Percentiles rank a stretch among this genome's conserved stretches.
These are phyloP conservation scores for Trichosporon sp. DNA, from an alignment of 1,284 basidiomycete genomes.

Conservation along the genomic window DNA sequence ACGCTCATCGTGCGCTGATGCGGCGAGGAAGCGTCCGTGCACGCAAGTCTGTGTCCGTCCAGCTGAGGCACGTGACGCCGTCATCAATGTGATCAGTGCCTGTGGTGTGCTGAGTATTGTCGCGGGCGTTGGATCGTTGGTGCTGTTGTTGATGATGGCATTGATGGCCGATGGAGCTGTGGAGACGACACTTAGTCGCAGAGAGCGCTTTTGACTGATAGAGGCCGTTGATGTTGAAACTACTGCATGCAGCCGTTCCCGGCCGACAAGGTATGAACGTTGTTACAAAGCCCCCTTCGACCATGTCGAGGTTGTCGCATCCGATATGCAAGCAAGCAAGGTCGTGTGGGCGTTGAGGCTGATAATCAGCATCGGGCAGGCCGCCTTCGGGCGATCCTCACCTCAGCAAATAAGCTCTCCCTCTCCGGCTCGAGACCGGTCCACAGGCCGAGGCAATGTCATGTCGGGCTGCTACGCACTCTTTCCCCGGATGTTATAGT, in stretches of 20 bases:
- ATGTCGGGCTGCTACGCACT: neutral
- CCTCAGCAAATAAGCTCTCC: neutral
- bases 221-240: no score
- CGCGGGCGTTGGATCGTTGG: neutral
- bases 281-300: no score
- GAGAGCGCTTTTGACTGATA: no score
- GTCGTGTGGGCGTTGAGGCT: neutral
- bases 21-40: neutral
- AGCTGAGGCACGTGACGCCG: neutral
- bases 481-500: neutral
- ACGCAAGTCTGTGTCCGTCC: neutral
- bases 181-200: no score
- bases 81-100: neutral
- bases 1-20: neutral
- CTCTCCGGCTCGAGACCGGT: no score
- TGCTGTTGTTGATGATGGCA: neutral
- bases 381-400: neutral
- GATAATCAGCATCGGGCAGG: no score
- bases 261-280: no score
- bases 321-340: neutral
- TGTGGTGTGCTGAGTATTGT: no score
- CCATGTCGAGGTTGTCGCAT: no score
- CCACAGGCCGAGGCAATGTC: no score
- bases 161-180: no score
- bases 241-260: no score